Conservation (phyloP, 495 filamentous ascomycete species). For the Tuber microsphaerosporum region DNA sequence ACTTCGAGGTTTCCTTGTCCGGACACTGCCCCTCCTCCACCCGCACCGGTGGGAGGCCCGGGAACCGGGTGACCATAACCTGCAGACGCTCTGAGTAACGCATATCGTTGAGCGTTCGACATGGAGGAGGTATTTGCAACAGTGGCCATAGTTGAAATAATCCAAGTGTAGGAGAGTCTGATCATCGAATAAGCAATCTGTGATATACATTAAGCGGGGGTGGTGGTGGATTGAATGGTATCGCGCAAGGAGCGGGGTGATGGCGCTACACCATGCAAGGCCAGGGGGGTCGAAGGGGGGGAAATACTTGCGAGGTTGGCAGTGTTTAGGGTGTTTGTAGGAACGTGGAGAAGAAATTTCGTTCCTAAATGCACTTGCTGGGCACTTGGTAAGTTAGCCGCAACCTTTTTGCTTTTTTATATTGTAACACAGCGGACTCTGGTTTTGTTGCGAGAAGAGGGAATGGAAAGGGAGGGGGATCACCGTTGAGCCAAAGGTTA, state of each 20-base stretch:
- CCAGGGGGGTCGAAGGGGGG: neutral
- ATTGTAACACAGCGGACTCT: neutral
- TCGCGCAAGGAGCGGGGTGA: neutral
- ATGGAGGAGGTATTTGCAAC: constrained; percentile 26
- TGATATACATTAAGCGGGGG: neutral
- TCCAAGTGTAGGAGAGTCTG: neutral
- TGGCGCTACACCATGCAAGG: neutral
- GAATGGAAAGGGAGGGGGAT: neutral
- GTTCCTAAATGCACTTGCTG: neutral
- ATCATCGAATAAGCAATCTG: neutral
- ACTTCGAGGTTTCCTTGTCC: neutral
- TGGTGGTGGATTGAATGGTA: neutral
- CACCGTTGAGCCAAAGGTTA: neutral
- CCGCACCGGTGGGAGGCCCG: neutral
- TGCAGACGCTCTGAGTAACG: constrained; percentile 9
- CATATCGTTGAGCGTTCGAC: constrained; percentile 18
- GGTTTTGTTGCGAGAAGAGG: neutral
- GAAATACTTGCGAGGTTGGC: neutral
- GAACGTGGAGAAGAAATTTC: neutral
- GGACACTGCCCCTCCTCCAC: neutral
- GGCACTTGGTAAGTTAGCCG: neutral
- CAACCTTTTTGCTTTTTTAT: neutral
- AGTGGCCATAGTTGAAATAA: constrained; percentile 26
- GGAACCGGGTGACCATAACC: neutral
- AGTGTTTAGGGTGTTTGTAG: neutral